A percentile compares a stretch with the other conserved stretches of the same genome.
Conservation (phyloP, 768 basidiomycete species). For the Hygrophorus pudorinus region DNA sequence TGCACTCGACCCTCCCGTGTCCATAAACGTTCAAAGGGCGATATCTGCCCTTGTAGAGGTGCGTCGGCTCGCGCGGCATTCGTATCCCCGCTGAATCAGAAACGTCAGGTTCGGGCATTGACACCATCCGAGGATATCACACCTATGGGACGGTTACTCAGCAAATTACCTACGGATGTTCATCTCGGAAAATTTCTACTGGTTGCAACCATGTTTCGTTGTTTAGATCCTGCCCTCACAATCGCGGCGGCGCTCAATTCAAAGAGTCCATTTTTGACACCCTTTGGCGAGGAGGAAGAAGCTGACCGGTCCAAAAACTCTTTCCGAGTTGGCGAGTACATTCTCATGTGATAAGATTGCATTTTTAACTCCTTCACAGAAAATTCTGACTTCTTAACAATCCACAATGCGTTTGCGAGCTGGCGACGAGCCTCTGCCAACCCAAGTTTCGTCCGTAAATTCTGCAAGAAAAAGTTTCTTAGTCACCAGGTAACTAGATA, state of each 20-base stretch:
- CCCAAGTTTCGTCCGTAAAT: conserved; percentile 50
- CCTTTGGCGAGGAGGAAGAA: conserved; percentile 79
- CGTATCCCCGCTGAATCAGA: not conserved
- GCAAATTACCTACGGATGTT: conserved; percentile 91
- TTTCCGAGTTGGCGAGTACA: conserved; percentile 61
- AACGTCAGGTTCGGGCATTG: conserved; percentile 66
- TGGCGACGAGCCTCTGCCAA: conserved; percentile 77
- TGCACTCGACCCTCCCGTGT: conserved; percentile 82
- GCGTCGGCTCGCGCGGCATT: not conserved
- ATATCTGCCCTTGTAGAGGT: conserved; percentile 88
- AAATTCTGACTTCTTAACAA: conserved; percentile 90
- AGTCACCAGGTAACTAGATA: conserved; percentile 60
- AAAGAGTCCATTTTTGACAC: conserved; percentile 88
- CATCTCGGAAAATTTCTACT: conserved; percentile 92
- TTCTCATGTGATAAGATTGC: not conserved
- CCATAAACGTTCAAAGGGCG: conserved; percentile 84
- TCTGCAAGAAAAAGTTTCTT: conserved; percentile 72
- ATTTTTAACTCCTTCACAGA: conserved; percentile 32
- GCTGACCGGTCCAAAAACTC: conserved; percentile 75
- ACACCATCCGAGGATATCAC: conserved; percentile 86
- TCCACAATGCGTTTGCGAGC: conserved; percentile 81
- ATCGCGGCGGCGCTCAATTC: conserved; percentile 89
- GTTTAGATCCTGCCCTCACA: conserved; percentile 92
- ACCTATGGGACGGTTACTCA: conserved; percentile 82
- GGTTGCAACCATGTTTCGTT: conserved; percentile 74